Percentiles rank a stretch among this genome's conserved stretches.
Evolutionary conservation across 2,329 filamentous ascomycete species (phyloP).

Genomic region (Boeremia exigua): DNA sequence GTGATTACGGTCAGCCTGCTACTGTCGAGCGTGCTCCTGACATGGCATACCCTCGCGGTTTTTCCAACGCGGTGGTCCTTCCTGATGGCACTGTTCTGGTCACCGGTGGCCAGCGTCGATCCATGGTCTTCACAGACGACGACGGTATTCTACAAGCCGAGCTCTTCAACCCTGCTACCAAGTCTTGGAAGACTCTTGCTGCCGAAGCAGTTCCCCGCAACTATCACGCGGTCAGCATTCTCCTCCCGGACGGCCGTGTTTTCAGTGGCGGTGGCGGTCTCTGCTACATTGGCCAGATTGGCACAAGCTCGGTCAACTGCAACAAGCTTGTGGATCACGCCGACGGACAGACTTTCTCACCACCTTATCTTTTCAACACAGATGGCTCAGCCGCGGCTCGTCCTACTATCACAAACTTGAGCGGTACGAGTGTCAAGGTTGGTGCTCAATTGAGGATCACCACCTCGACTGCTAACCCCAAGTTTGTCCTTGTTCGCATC

Average conservation of each 20-base stretch:
- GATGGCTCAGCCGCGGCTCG: conserved; percentile 28
- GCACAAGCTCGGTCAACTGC: conserved; percentile 29
- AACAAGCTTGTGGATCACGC: conserved; percentile 38
- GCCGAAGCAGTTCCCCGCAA: conserved; percentile 33
- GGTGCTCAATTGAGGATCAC: conserved; percentile 25
- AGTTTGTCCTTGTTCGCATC: conserved; percentile 30
- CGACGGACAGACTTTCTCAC: conserved; percentile 36
- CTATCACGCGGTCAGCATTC: conserved; percentile 34
- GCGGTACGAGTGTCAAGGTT: conserved; percentile 24
- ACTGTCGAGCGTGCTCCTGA: conserved; percentile 32
- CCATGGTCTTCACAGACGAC: conserved; percentile 31
- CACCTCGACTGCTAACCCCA: conserved; percentile 10
- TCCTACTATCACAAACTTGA: conserved; percentile 23
- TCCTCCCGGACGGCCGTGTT: conserved; percentile 33
- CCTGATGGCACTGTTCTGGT: conserved; percentile 39
- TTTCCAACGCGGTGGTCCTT: conserved; percentile 32
- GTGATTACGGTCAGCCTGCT: conserved; percentile 21
- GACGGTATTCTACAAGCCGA: conserved; percentile 31
- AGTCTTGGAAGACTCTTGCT: conserved; percentile 31
- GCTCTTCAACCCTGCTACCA: conserved; percentile 33
- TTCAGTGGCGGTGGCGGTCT: conserved; percentile 36
- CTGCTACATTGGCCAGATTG: conserved; percentile 26
- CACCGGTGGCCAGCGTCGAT: conserved; percentile 32
- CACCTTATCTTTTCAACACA: conserved; percentile 37
- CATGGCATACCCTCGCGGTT: conserved; percentile 34